These are phyloP conservation scores for Rostrohypoxylon terebratum DNA, from an alignment of 495 filamentous ascomycete species.

Conservation along the genomic window DNA sequence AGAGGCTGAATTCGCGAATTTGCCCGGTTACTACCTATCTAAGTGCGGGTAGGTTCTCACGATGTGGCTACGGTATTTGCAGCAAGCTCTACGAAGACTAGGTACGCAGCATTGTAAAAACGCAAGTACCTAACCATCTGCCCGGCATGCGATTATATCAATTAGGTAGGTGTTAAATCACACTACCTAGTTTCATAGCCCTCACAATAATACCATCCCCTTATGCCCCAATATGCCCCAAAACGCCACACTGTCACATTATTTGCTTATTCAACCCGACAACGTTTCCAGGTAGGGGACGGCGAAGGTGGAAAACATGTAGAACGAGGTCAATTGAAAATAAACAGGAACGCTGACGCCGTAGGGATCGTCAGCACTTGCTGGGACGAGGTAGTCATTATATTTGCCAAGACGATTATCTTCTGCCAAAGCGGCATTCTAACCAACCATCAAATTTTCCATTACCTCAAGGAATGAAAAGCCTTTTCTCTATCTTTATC, in stretches of 20 bases:
- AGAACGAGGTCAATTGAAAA: neutral
- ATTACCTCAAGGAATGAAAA: conserved; percentile 23
- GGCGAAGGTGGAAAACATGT: neutral
- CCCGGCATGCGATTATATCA: conserved; percentile 7
- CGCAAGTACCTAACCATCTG: conserved; percentile 4
- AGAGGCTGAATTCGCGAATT: conserved; percentile 28
- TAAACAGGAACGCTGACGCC: conserved; percentile 2
- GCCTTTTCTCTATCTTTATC: conserved; percentile 15
- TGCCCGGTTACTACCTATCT: neutral
- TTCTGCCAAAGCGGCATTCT: conserved; percentile 6
- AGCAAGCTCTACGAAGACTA: conserved; percentile 5
- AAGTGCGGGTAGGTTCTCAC: neutral
- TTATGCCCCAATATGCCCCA: too few relatives aligned
- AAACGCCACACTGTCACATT: neutral
- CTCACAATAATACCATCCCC: neutral
- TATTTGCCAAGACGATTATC: conserved; percentile 35
- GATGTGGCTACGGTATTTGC: conserved; percentile 3
- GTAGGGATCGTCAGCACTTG: conserved; percentile 18
- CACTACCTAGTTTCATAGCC: neutral
- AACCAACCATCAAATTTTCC: conserved; percentile 26
- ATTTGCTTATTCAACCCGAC: conserved; percentile 3
- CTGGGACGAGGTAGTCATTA: conserved; percentile 12
- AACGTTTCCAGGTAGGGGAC: neutral
- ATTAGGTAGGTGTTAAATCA: neutral
- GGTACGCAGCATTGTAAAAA: neutral